Evolutionary conservation across 1,284 basidiomycete species (phyloP), one percentile per base, ranked within the genome.

Genomic region (Rhodotorula sp.): DNA sequence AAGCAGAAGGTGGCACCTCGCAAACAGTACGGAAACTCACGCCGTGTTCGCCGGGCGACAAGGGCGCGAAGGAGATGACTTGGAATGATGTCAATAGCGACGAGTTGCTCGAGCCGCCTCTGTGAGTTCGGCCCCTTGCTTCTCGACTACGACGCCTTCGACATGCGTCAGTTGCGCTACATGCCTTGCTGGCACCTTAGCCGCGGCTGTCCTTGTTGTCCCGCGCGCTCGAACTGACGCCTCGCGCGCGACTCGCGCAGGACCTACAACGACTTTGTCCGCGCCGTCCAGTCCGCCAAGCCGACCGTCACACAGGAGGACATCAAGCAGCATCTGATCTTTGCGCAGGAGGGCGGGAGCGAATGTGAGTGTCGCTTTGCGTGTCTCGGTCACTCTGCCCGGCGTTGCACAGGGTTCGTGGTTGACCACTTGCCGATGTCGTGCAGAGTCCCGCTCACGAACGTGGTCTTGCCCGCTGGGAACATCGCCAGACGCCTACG

Each of bases 1-100:
- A 78, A 30, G 39, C 39, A 44, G 82, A 82, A 54, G 81, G 62
- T 15, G 75, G 84, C 62, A 77, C 79, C 2, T 73, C 80, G 67
- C 71, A 88, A 86, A 83, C 89, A 84, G 88, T 79, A 49, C 78
- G 76, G 63, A 86, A 84, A 76, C 80, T 85, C 69, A 97, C 93
- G 32, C 95, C 95, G 11, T 99, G 95, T 80, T 97, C 94, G 11
- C 94, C 95, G 1, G 94, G 95, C 19, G 93, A 95, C 75, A 84
- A 88, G 0, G 87, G 87, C 0, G 94, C 92, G 0, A 83, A 88
- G 51, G 95, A 99, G 82, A 94, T 91, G 84, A 84, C 88, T 6
- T 99, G 96, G 95, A 87, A 89, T n/a, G 91, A 92, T 70, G 85
- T 99, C 57, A 89, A 89, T 66, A 89, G 89, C n/a, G 89, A 94